Conservation (phyloP, 257 asterid genomes). For the Nicotiana paniculata region DNA sequence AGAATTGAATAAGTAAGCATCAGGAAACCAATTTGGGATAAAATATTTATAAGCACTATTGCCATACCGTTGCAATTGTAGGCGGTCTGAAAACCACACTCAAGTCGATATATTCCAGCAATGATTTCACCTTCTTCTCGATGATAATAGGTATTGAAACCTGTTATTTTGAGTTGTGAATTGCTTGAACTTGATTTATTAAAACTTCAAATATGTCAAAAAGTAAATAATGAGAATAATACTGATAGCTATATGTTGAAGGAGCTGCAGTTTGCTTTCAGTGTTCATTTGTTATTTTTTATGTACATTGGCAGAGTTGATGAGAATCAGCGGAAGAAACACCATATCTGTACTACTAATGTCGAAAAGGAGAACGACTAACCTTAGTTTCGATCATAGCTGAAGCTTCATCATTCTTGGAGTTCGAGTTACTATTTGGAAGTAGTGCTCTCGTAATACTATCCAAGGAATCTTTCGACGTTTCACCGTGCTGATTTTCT, state of each 20-base stretch:
- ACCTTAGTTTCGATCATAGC: conserved; percentile 4
- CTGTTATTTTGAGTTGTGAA: conserved; percentile 9
- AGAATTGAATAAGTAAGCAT: neutral
- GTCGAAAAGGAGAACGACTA: neutral
- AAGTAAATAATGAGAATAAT: neutral
- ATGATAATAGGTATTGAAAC: conserved; percentile 3
- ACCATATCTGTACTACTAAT: no score
- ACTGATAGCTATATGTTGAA: neutral
- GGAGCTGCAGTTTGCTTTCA: neutral
- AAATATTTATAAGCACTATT: neutral
- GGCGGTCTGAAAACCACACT: conserved; percentile 31
- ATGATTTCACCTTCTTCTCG: conserved; percentile 15
- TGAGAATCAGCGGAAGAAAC: neutral
- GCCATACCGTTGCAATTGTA: conserved; percentile 35
- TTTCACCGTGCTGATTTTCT: conserved; percentile 7
- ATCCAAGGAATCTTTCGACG: conserved; percentile 9
- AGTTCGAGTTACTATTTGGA: conserved; percentile 3
- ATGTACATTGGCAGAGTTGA: neutral
- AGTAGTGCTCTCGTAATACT: conserved; percentile 7
- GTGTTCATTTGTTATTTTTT: neutral
- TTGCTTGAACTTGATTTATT: neutral
- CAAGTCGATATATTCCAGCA: conserved; percentile 14
- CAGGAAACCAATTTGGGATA: neutral
- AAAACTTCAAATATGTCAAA: neutral
- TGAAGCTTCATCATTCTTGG: conserved; percentile 6